Evolutionary conservation across 108 stramenopile genomes (phyloP).

Genomic region (Fragilaria crotonensis): DNA sequence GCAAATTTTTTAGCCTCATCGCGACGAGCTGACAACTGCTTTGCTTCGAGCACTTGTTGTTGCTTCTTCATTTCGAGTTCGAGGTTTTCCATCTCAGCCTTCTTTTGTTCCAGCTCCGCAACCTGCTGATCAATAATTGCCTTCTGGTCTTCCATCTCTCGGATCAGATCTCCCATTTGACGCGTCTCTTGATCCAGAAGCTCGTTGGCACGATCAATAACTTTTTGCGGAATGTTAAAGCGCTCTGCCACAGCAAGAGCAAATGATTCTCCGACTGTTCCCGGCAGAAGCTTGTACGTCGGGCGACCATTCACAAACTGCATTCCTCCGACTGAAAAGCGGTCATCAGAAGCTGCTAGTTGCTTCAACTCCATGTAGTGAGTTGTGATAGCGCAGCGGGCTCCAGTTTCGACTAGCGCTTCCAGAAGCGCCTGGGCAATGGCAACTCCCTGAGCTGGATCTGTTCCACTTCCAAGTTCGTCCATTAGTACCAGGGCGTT

Average conservation of each 20-base stretch:
- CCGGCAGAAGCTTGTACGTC: conserved; percentile 84
- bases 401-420: conserved; percentile 73
- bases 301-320: conserved; percentile 84
- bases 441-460: conserved; percentile 92
- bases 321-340: conserved; percentile 90
- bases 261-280: conserved; percentile 90
- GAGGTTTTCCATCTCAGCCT: conserved; percentile 61
- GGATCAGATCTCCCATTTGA: conserved; percentile 82
- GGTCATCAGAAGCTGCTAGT: conserved; percentile 73
- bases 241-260: conserved; percentile 87
- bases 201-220: conserved; percentile 69
- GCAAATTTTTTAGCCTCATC: conserved; percentile 78
- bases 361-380: conserved; percentile 92
- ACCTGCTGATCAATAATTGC: conserved; percentile 55
- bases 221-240: conserved; percentile 54
- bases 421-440: conserved; percentile 92
- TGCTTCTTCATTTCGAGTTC: conserved; percentile 66
- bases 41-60: conserved; percentile 50
- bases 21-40: conserved; percentile 60
- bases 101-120: conserved; percentile 57
- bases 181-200: conserved; percentile 80
- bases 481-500: conserved; percentile 90
- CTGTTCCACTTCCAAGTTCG: conserved; percentile 91
- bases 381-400: conserved; percentile 89
- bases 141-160: conserved; percentile 78